These are phyloP conservation scores for Rhododendron mucronatum DNA, from an alignment of 148 eudicot genomes.

Conservation along the genomic window DNA sequence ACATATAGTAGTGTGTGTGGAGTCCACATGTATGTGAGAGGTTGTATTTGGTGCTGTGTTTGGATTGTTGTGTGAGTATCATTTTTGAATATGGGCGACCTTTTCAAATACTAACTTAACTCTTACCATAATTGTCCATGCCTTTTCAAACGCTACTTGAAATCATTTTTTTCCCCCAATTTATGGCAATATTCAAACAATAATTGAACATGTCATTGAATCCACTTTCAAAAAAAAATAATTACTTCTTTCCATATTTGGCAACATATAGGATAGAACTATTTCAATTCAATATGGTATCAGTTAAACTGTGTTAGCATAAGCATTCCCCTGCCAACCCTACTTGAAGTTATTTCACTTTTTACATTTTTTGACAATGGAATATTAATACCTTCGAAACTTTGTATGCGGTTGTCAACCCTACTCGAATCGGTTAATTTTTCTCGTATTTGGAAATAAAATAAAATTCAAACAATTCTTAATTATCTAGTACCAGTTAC, in stretches of 20 bases:
- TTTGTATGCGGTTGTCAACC: background rate
- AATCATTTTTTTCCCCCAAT: too few species aligned
- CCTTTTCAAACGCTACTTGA: background rate
- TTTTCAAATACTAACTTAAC: too few species aligned
- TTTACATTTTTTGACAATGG: background rate
- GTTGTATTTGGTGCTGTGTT: too few species aligned
- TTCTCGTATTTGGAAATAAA: background rate
- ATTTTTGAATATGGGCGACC: background rate
- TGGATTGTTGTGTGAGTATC: too few species aligned
- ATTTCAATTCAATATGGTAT: background rate
- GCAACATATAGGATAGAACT: background rate
- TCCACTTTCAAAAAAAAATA: background rate
- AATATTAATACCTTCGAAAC: background rate
- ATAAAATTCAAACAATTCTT: background rate
- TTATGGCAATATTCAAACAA: too few species aligned
- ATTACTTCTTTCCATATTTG: background rate
- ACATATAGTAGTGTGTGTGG: too few species aligned
- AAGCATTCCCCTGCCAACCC: background rate
- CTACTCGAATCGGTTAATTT: background rate
- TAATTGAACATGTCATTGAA: background rate
- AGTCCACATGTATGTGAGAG: too few species aligned
- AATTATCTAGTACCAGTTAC: background rate
- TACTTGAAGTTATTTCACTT: background rate
- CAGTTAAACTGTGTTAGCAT: background rate
- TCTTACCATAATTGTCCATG: background rate